A percentile compares a stretch with the other conserved stretches of the same genome.
These are phyloP conservation scores for Petunia axillaris DNA, from an alignment of 257 asterid genomes.

Conservation along the genomic window DNA sequence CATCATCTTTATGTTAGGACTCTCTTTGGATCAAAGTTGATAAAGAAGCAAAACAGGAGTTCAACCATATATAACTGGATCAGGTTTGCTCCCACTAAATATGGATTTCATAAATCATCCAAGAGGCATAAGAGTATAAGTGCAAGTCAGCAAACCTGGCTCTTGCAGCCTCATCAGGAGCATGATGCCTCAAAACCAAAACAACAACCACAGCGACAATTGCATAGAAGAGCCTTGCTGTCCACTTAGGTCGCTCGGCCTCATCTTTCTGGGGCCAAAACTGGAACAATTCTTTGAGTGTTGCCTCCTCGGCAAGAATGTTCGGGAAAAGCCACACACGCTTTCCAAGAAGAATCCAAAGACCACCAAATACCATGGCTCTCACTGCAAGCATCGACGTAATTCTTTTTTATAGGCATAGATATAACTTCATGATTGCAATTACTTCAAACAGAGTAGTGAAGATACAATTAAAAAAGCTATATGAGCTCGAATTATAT, in stretches of 20 bases:
- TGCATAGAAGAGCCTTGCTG: constrained; percentile 86
- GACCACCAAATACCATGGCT: constrained; percentile 74
- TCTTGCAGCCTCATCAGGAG: constrained; percentile 99
- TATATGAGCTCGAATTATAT: not conserved
- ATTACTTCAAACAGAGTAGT: not conserved
- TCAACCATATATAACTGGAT: not conserved
- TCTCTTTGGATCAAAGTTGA: not conserved
- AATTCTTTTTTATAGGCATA: not conserved
- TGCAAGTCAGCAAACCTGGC: constrained; percentile 66
- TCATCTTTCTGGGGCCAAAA: constrained; percentile 98
- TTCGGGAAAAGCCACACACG: constrained; percentile 98
- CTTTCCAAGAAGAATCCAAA: constrained; percentile 83
- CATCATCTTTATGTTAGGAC: not conserved
- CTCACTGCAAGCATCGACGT: constrained; percentile 59
- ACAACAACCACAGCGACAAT: constrained; percentile 63
- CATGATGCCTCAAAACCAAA: constrained; percentile 89
- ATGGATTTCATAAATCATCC: not conserved
- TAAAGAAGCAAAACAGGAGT: not conserved
- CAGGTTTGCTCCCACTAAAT: constrained; percentile 2
- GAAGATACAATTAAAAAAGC: not conserved
- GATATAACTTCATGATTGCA: not conserved
- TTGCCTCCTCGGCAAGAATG: constrained; percentile 99
- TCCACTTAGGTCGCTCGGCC: constrained; percentile 92
- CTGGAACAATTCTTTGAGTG: constrained; percentile 92
- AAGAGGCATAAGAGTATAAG: not conserved